Percentiles rank a stretch among this genome's conserved stretches.
phyloP scores from a whole-genome alignment of 2,329 filamentous ascomycete species.

The Pseudogymnoascus sp. region DNA sequence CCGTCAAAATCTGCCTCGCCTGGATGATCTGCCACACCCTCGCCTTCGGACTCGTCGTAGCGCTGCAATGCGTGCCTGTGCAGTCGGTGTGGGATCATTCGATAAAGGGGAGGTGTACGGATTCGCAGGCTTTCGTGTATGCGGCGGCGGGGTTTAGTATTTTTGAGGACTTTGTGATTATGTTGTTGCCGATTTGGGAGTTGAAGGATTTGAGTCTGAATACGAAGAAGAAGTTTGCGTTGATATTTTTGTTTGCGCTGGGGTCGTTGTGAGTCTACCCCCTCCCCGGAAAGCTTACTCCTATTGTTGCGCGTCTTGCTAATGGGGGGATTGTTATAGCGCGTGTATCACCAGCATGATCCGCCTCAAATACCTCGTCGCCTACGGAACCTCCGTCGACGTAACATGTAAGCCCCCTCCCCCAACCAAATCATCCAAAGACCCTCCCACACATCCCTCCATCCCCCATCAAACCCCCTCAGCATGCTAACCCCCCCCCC shows the following conservation, averaged over 20 bases:
- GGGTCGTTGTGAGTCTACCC: slow-evolving; percentile 50
- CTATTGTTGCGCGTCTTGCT: background rate
- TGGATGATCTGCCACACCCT: slow-evolving; percentile 10
- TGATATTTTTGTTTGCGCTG: slow-evolving; percentile 57
- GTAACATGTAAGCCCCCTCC: slow-evolving; percentile 16
- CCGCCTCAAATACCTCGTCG: slow-evolving; percentile 52
- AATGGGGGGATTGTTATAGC: slow-evolving; percentile 24
- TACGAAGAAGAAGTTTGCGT: slow-evolving; percentile 54
- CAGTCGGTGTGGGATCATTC: slow-evolving; percentile 12
- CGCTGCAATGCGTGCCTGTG: slow-evolving; percentile 16
- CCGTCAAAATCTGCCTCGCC: slow-evolving; percentile 7
- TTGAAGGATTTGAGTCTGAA: slow-evolving; percentile 53
- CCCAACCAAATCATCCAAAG: background rate
- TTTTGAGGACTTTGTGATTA: slow-evolving; percentile 55
- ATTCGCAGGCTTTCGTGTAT: slow-evolving; percentile 56
- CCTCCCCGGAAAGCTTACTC: no score
- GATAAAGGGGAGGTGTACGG: slow-evolving; percentile 38
- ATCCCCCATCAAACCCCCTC: no score
- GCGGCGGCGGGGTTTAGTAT: slow-evolving; percentile 60
- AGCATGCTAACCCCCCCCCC: background rate
- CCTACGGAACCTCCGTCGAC: slow-evolving; percentile 16
- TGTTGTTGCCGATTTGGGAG: slow-evolving; percentile 57
- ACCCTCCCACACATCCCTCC: no score
- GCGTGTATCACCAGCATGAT: slow-evolving; percentile 46
- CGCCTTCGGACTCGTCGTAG: slow-evolving; percentile 11